Evolutionary conservation across 2,329 filamentous ascomycete genomes (phyloP), one percentile per base, ranked within the genome.

Genomic region (Triangularia setosa): DNA sequence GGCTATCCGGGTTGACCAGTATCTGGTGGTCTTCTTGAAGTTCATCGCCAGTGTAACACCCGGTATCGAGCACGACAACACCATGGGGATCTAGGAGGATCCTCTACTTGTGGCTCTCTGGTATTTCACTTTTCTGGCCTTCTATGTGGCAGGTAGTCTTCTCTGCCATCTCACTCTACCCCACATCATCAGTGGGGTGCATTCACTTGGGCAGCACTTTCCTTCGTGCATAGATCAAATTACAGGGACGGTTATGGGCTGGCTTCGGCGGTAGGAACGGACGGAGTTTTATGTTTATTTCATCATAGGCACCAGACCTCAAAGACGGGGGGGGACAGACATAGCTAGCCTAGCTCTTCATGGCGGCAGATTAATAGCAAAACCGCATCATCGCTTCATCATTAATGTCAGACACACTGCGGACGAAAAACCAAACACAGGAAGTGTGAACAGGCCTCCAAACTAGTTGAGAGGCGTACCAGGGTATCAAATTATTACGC

Each of bases 1-100:
- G 40, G 91, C 91, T 25, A 93, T 94, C 68, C 84, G 91, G 16
- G 91, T 94, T n/a, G 91, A 96, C 72, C 91, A 95, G 78, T 95
- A 95, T 73, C 81, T 95, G 27, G 89, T 95, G 14, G 91, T 95
- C 3, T 95, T 95, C 77, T 80, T 95, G 65, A 95, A 95, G 84
- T 92, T 92, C 77, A 91, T 92, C 81, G 88, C 90, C 33, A 95
- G 90, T 72, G 95, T 99, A 54, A 98, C 94, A 16, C 95, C 95
- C 5, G 93, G 93, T 57, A 98, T 99, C 77, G 94, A 98, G 79
- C 92, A 97, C 77, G 94, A 98, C 76, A 97, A 96, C 76, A 98
- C 94, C 0, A 97, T 97, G 93, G 91, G 92, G 5, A 89, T 97
- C 44, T 97, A 82, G 82, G 61, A 33, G 1, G 27, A 16, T 30